Evolutionary conservation across 2,329 filamentous ascomycete species (phyloP).

Genomic region (Sporothrix mexicana): DNA sequence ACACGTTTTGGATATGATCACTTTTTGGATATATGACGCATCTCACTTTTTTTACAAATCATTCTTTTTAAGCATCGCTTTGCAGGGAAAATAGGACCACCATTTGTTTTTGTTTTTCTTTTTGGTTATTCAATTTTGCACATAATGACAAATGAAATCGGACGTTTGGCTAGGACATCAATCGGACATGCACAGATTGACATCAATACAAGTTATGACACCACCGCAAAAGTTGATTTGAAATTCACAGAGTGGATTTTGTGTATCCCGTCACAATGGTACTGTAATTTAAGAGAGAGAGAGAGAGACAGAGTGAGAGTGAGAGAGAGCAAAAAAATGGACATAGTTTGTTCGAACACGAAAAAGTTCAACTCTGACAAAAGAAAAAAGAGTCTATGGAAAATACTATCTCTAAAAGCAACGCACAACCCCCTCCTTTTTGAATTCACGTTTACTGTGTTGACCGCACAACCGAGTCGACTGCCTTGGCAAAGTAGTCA

Average conservation of each 20-base stretch:
- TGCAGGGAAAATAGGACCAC: background rate
- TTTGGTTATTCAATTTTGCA: background rate
- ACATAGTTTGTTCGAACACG: background rate
- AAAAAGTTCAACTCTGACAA: background rate
- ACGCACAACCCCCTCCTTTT: background rate
- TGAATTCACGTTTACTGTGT: constrained; percentile 27
- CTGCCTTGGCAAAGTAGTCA: constrained; percentile 88
- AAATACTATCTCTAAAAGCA: background rate
- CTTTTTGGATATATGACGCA: background rate
- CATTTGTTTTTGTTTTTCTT: background rate
- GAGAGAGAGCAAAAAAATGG: background rate
- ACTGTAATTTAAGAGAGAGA: too few relatives aligned
- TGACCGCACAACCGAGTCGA: constrained; percentile 80
- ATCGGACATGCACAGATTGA: background rate
- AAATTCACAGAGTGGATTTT: background rate
- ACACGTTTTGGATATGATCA: background rate
- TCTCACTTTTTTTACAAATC: too few relatives aligned
- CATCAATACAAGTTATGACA: background rate
- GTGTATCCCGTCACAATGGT: background rate
- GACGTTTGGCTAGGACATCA: background rate
- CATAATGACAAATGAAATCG: background rate
- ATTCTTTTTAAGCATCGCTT: background rate
- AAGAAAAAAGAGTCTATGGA: constrained; percentile 9
- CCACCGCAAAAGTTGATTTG: too few relatives aligned
- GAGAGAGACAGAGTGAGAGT: too few relatives aligned